A percentile compares a stretch with the other conserved stretches of the same genome.
These are phyloP conservation scores for Beauveria varroae DNA, from an alignment of 2,329 filamentous ascomycete genomes.

Conservation along the genomic window DNA sequence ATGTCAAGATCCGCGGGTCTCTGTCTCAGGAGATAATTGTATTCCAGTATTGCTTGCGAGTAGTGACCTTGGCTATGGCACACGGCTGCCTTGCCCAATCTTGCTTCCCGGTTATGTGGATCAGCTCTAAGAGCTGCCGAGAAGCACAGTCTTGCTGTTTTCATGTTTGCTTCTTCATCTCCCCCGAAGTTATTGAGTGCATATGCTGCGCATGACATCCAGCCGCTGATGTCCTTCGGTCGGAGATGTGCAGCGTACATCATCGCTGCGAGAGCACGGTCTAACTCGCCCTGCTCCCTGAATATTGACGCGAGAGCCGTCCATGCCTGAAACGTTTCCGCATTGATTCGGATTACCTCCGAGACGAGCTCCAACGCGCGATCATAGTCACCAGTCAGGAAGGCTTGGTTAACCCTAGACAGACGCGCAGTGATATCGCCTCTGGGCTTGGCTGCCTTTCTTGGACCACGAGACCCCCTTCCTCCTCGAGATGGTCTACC, in stretches of 20 bases:
- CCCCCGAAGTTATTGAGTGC: conserved; percentile 42
- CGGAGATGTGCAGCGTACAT: conserved; percentile 56
- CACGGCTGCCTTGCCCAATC: conserved; percentile 52
- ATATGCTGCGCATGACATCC: conserved; percentile 52
- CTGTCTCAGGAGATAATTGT: conserved; percentile 45
- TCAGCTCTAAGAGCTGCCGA: conserved; percentile 53
- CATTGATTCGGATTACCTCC: conserved; percentile 61
- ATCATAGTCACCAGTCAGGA: conserved; percentile 53
- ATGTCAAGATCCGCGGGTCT: conserved; percentile 46
- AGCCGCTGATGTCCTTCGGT: conserved; percentile 51
- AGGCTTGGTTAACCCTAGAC: conserved; percentile 59
- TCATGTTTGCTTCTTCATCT: conserved; percentile 41
- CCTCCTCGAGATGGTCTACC: conserved; percentile 17
- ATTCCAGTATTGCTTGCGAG: conserved; percentile 48
- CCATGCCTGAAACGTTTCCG: conserved; percentile 60
- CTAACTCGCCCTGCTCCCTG: conserved; percentile 49
- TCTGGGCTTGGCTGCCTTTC: conserved; percentile 59
- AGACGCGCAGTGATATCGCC: conserved; percentile 64
- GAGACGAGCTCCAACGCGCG: conserved; percentile 50
- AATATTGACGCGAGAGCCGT: conserved; percentile 53
- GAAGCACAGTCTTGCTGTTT: conserved; percentile 51
- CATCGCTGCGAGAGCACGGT: conserved; percentile 51
- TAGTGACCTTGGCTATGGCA: conserved; percentile 48
- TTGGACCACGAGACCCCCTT: conserved; percentile 35
- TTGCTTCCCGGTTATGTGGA: conserved; percentile 47